Percentiles rank a stretch among this genome's conserved stretches.
Evolutionary conservation across 1,284 basidiomycete species (phyloP).

Genomic region (Rugiboletus extremiorientalis): DNA sequence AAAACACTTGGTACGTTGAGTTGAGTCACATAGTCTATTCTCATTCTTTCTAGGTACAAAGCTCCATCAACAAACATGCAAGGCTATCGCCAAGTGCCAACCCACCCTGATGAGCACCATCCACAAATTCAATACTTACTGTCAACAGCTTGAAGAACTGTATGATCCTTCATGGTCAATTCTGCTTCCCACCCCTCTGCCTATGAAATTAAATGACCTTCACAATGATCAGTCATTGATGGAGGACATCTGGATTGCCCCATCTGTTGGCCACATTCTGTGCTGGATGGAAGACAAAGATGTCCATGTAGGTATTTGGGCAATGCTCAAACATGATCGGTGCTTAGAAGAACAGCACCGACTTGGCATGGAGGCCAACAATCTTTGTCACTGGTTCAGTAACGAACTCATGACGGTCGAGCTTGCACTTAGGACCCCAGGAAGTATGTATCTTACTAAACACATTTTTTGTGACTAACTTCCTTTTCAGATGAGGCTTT

Average conservation of each 20-base stretch:
- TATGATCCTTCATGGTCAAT: slow-evolving; percentile 29
- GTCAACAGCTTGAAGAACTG: slow-evolving; percentile 26
- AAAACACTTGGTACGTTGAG: background rate
- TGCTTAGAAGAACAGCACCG: slow-evolving; percentile 30
- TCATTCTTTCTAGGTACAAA: background rate
- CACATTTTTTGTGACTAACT: background rate
- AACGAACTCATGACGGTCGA: slow-evolving; percentile 18
- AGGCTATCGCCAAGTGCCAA: slow-evolving; percentile 23
- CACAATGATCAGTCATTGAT: slow-evolving; percentile 32
- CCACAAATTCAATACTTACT: slow-evolving; percentile 32
- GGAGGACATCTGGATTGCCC: slow-evolving; percentile 39
- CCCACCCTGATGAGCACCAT: slow-evolving; percentile 29
- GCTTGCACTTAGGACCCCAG: slow-evolving; percentile 12
- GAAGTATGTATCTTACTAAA: too few species aligned
- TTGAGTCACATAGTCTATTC: background rate
- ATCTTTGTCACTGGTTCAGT: slow-evolving; percentile 14
- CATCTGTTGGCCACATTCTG: slow-evolving; percentile 15
- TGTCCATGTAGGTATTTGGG: slow-evolving; percentile 32
- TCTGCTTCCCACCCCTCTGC: slow-evolving; percentile 37
- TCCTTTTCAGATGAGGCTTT: background rate
- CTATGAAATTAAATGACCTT: slow-evolving; percentile 29
- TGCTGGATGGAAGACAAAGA: too few species aligned
- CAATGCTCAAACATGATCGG: slow-evolving; percentile 28
- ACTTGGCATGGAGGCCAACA: slow-evolving; percentile 17
- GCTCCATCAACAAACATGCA: slow-evolving; percentile 36